phyloP scores from a whole-genome alignment of 345 rosid genomes.

The Arabidopsis arenosa region DNA sequence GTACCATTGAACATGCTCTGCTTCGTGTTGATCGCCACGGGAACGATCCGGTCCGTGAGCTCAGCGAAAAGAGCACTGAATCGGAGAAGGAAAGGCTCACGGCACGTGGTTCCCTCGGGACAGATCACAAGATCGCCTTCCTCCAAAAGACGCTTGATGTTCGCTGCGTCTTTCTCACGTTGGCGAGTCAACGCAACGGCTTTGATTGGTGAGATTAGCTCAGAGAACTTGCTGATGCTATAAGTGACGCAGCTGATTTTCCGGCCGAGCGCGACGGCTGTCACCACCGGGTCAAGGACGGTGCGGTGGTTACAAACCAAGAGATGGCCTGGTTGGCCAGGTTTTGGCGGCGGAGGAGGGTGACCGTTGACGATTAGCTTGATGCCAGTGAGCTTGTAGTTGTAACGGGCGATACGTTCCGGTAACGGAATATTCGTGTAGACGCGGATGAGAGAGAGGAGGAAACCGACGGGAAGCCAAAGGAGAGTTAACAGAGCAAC shows the following conservation, averaged over 20 bases:
- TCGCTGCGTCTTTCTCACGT: slow-evolving; percentile 73
- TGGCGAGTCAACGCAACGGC: slow-evolving; percentile 94
- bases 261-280: slow-evolving; percentile 80
- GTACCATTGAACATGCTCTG: slow-evolving; percentile 87
- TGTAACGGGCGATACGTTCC: slow-evolving; percentile 91
- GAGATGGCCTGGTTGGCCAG: slow-evolving; percentile 81
- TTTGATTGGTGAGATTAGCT: slow-evolving; percentile 83
- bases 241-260: slow-evolving; percentile 96
- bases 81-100: slow-evolving; percentile 86
- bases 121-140: slow-evolving; percentile 95
- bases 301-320: slow-evolving; percentile 94
- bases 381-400: slow-evolving; percentile 89
- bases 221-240: slow-evolving; percentile 89
- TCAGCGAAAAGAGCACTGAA: slow-evolving; percentile 96
- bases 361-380: slow-evolving; percentile 74
- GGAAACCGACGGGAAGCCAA: slow-evolving; percentile 91
- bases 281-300: slow-evolving; percentile 76
- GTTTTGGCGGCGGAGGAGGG: slow-evolving; percentile 76
- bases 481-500: slow-evolving; percentile 67
- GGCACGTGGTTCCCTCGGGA: slow-evolving; percentile 96
- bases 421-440: slow-evolving; percentile 89
- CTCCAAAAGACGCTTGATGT: slow-evolving; percentile 72
- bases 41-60: slow-evolving; percentile 84
- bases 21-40: slow-evolving; percentile 82
- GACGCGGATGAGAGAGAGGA: slow-evolving; percentile 79